Evolutionary conservation across 805 yeast species (phyloP), one percentile per base, ranked within the genome.

Genomic region (Pichia nanzhaoensis): DNA sequence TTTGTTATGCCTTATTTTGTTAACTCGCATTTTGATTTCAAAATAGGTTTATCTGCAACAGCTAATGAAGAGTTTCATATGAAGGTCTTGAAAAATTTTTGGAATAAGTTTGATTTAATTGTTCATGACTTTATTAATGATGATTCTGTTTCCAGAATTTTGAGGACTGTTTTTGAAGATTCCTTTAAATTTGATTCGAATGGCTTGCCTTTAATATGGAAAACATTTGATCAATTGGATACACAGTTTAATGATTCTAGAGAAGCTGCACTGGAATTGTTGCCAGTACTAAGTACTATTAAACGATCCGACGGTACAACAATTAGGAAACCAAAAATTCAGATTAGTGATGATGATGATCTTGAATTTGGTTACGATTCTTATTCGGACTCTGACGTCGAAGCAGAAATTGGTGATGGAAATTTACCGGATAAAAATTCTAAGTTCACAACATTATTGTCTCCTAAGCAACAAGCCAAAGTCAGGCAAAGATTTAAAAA

Each of bases 201-300:
- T 49, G 95, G 90, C 3, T 64, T 87, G 24, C 99, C 99, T 13
- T 74, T 79, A 33, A 69, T 90, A 28, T 91, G 95, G 85, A 79
- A 77, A 52, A 80, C 78, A 44, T 75, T 82, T 27, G 71, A 70
- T 35, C 95, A 90, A 54, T 75, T 93, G 47, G 95, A 89, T 46
- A 61, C 62, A 2, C 74, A 74, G 16, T 91, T 78, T 56, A 69
- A 71, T 33, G 64, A 67, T 16, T 82, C 97, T 2, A 79, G 77
- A 52, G 69, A 72, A 2, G 57, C 66, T 31, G 80, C 96, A 0
- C 57, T 82, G 47, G 61, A 64, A 10, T 61, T 80, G 0, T 63
- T 89, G 19, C 87, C 91, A 3, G 56, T 79, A 13, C 72, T 78
- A 48, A 71, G 84, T 0, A 53, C 68, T 8, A 89, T 90, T 1